phyloP scores from a whole-genome alignment of 352 stramenopile genomes.

The Globisporangium megalacanthum region DNA sequence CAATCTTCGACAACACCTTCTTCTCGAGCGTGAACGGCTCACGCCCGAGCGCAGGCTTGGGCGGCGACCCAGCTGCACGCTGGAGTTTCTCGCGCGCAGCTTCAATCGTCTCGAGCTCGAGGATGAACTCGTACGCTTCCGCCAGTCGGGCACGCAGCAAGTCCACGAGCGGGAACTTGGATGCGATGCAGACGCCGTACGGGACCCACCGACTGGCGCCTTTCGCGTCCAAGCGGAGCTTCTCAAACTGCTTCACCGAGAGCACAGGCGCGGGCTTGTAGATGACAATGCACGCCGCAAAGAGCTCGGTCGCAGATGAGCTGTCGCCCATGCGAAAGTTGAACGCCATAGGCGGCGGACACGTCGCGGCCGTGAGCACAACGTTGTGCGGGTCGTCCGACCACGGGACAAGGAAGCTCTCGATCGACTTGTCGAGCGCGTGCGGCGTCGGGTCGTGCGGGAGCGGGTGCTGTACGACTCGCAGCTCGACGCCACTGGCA shows the following conservation, averaged over 20 bases:
- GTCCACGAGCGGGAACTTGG: conserved; percentile 79
- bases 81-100: conserved; percentile 21
- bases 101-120: conserved; percentile 61
- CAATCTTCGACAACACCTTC: conserved; percentile 74
- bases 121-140: conserved; percentile 78
- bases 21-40: conserved; percentile 69
- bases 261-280: conserved; percentile 70
- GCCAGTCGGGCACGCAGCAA: conserved; percentile 71
- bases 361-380: conserved; percentile 33
- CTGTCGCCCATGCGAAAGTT: conserved; percentile 80
- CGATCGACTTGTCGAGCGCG: conserved; percentile 56
- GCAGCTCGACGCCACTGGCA: conserved; percentile 27
- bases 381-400: conserved; percentile 36
- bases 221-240: conserved; percentile 38
- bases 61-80: conserved; percentile 10
- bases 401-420: conserved; percentile 71
- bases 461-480: conserved; percentile 44
- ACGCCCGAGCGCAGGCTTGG: conserved; percentile 5
- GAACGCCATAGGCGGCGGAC: conserved; percentile 55
- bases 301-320: conserved; percentile 62
- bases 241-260: conserved; percentile 53
- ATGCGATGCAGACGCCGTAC: conserved; percentile 76
- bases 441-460: conserved; percentile 41
- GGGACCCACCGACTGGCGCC: conserved; percentile 57
- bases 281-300: conserved; percentile 71